Conservation (phyloP, 805 yeast genomes). For the Nakazawaea wyomingensis region DNA sequence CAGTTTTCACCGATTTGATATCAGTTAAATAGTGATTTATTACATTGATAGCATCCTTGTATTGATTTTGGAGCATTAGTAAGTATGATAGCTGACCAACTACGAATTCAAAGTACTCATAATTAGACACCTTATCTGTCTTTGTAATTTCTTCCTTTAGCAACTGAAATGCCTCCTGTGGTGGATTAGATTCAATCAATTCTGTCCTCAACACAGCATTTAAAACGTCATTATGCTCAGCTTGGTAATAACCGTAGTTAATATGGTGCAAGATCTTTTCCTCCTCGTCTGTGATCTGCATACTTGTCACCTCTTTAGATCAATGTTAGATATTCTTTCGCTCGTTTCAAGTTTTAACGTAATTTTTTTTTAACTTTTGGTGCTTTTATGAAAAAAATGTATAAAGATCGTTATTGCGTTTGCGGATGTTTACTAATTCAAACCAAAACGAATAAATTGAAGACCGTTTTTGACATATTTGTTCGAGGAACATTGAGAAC, state of each 20-base stretch:
- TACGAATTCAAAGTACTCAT: background rate
- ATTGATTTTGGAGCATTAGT: background rate
- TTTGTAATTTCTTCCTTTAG: background rate
- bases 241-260: background rate
- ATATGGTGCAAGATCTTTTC: background rate
- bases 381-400: too few relatives aligned
- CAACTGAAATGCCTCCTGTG: background rate
- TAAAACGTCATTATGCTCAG: background rate
- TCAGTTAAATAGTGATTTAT: background rate
- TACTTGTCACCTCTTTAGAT: background rate
- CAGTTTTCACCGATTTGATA: constrained; percentile 1
- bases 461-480: too few relatives aligned
- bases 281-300: constrained; percentile 2
- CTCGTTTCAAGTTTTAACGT: too few relatives aligned
- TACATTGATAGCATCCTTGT: background rate
- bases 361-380: too few relatives aligned
- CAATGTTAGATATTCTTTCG: too few relatives aligned
- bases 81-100: background rate
- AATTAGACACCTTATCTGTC: background rate
- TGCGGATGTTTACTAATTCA: too few relatives aligned
- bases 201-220: constrained; percentile 1
- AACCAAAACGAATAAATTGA: too few relatives aligned
- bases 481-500: too few relatives aligned
- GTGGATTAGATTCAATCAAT: background rate
- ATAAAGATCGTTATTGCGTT: too few relatives aligned